Evolutionary conservation across 495 filamentous ascomycete species (phyloP).

Genomic region (Podospora appendiculata): DNA sequence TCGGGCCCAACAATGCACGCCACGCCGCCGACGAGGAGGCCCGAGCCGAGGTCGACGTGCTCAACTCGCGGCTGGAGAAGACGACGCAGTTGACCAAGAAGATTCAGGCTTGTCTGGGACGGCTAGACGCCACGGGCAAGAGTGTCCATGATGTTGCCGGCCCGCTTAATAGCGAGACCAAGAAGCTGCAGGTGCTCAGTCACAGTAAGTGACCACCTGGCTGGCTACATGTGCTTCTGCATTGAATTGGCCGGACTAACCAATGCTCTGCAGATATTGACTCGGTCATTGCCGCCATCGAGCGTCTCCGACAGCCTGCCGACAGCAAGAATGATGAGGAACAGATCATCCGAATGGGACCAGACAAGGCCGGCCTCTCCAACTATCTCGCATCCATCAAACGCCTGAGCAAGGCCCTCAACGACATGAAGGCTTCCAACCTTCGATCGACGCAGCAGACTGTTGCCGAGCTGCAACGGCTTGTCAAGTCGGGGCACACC

Average conservation of each 20-base stretch:
- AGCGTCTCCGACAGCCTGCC: constrained; percentile 76
- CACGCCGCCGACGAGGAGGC: constrained; percentile 54
- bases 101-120: constrained; percentile 77
- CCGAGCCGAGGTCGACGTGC: constrained; percentile 57
- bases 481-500: constrained; percentile 68
- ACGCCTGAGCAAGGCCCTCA: constrained; percentile 72
- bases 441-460: constrained; percentile 86
- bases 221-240: not conserved
- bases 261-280: constrained; percentile 60
- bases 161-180: constrained; percentile 88
- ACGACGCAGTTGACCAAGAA: constrained; percentile 77
- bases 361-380: constrained; percentile 66
- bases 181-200: constrained; percentile 74
- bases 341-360: constrained; percentile 78
- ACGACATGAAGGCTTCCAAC: constrained; percentile 77
- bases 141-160: constrained; percentile 87
- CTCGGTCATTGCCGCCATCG: constrained; percentile 74
- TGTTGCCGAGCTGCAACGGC: constrained; percentile 65
- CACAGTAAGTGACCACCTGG: constrained; percentile 45
- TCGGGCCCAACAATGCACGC: constrained; percentile 37
- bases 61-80: constrained; percentile 56
- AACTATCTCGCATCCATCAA: constrained; percentile 88
- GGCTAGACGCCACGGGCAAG: constrained; percentile 79
- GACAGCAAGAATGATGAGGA: constrained; percentile 86
- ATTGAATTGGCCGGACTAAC: constrained; percentile 8